phyloP scores from a whole-genome alignment of 768 basidiomycete genomes.

The Lactifluus echinatus region DNA sequence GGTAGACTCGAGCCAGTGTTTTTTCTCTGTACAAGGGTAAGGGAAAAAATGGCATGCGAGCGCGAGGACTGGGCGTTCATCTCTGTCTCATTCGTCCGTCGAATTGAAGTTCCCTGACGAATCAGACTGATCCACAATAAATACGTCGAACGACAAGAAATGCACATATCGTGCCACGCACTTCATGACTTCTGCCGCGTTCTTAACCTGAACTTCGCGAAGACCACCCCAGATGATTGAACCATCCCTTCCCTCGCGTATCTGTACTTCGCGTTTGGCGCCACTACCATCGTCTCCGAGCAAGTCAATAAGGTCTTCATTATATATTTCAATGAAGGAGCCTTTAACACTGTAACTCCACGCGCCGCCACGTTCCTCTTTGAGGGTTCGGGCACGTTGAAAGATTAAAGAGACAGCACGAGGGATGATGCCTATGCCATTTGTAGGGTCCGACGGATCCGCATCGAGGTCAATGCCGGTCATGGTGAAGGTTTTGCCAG shows the following conservation, averaged over 20 bases:
- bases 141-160: constrained; percentile 11
- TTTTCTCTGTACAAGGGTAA: constrained; percentile 89
- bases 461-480: constrained; percentile 88
- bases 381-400: constrained; percentile 61
- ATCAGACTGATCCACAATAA: constrained; percentile 52
- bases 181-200: constrained; percentile 85
- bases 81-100: constrained; percentile 93
- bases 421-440: constrained; percentile 92
- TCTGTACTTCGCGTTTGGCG: constrained; percentile 80
- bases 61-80: constrained; percentile 99
- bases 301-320: constrained; percentile 97
- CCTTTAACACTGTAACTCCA: constrained; percentile 81
- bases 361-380: constrained; percentile 60
- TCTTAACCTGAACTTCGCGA: constrained; percentile 83
- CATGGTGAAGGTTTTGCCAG: constrained; percentile 98
- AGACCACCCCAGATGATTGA: constrained; percentile 96
- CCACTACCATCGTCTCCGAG: constrained; percentile 67
- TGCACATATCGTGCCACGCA: constrained; percentile 34
- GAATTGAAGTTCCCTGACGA: constrained; percentile 79
- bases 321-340: constrained; percentile 96
- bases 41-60: constrained; percentile 97
- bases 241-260: constrained; percentile 94
- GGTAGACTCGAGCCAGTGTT: constrained; percentile 62
- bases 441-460: constrained; percentile 72
- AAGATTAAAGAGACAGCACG: constrained; percentile 89